Base-by-base conservation (phyloP, 2,329 filamentous ascomycete genomes). In the Fusarium humuli region DNA sequence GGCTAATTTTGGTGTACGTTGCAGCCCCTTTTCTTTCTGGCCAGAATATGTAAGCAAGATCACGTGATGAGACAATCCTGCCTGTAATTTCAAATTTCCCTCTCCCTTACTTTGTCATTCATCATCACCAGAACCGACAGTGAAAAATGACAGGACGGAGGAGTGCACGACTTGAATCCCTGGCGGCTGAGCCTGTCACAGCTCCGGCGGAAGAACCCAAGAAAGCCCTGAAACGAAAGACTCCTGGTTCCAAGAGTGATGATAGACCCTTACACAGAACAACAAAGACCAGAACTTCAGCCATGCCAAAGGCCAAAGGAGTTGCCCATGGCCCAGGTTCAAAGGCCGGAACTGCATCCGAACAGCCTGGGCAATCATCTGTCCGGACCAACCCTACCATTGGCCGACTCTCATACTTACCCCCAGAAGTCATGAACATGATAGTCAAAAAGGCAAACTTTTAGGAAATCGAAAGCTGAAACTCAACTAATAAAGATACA, bases 381-480 rank as follows among this genome's bases (percentile, higher is more conserved):
- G 12, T 12, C 2, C 20, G n/a, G 7, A 13, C 11, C 30, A 20
- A n/a, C 2, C 23, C 18, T 37, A 16, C 48, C 4, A 52, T 25
- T 16, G 48, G 48, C 6, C 22, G 20, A 2, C n/a, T 52, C n/a
- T n/a, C 32, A 27, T 40, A 12, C 1, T 40, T 52, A 13, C 48
- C 48, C 4, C 32, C 48, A 8, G 48, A 52, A 52, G 32, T 40
- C 7, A 20, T 52, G 12, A 30, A 64, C 13, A 25, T 71, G 50
- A 61, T 75, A 6, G 16, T 73, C 2, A 27, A 61, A 10, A 55
- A 53, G 16, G 68, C 71, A 20, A 48, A 52, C 18, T 8, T 3
- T 12, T 1, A 10, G 3, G n/a, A 6, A 23, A 8, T 1, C 13
- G 4, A 20, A 3, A 6, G 8, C 10, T 7, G 12, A 8, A 4